These are phyloP conservation scores for Coix lacrymajobi DNA, from an alignment of 176 grass and related monocot species.

Conservation along the genomic window DNA sequence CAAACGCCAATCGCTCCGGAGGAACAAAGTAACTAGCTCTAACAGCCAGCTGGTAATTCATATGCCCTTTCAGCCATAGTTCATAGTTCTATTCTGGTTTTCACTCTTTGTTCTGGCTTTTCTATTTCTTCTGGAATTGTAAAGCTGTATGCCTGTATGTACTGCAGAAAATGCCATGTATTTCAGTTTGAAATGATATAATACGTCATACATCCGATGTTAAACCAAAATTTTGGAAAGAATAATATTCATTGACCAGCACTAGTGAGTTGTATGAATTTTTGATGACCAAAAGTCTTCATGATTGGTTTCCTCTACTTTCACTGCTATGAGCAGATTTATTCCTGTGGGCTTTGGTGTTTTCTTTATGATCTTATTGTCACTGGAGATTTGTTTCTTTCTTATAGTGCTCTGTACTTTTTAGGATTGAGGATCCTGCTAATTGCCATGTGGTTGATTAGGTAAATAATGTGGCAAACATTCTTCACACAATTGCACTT, in stretches of 20 bases:
- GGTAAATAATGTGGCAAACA: neutral
- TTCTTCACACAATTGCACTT: neutral
- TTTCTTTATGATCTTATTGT: neutral
- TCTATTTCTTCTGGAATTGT: constrained; percentile 33
- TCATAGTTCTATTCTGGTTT: neutral
- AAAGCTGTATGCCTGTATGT: constrained; percentile 19
- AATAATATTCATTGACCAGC: constrained; percentile 11
- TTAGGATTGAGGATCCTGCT: neutral
- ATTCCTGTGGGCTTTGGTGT: neutral
- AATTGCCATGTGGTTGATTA: neutral
- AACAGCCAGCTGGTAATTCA: constrained; percentile 16
- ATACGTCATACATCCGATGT: neutral
- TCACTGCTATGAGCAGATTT: neutral
- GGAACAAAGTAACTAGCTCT: neutral
- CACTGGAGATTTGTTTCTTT: neutral
- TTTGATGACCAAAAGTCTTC: neutral
- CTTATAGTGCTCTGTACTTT: neutral
- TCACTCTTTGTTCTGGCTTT: neutral
- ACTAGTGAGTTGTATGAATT: neutral
- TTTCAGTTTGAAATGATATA: constrained; percentile 21
- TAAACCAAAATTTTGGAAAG: constrained; percentile 18
- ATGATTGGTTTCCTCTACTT: neutral
- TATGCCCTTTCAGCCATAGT: neutral
- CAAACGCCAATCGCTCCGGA: neutral
- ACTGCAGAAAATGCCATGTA: constrained; percentile 13